phyloP scores from a whole-genome alignment of 495 filamentous ascomycete species.

The Chlorociboria aeruginascens region DNA sequence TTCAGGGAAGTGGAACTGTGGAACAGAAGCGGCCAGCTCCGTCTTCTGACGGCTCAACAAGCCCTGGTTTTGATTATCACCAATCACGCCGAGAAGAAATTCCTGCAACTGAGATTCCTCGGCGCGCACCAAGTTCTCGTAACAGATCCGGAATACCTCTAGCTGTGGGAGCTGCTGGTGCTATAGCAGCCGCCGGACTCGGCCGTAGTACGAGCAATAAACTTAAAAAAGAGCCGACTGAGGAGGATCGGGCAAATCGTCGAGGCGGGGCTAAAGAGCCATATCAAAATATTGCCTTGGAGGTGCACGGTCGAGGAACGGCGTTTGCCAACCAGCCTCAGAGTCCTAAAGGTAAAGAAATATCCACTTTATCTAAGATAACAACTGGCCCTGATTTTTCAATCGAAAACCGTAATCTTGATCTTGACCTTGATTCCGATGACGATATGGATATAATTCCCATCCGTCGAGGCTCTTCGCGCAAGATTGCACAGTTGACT shows the following conservation, averaged over 20 bases:
- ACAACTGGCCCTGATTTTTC: too few relatives aligned
- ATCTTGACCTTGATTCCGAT: not conserved
- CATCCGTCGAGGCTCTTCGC: constrained; percentile 8
- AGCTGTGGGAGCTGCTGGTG: constrained; percentile 1
- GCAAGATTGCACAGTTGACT: constrained; percentile 17
- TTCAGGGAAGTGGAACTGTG: constrained; percentile 16
- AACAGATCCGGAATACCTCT: constrained; percentile 10
- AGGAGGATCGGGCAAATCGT: constrained; percentile 11
- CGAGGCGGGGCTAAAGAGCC: constrained; percentile 6
- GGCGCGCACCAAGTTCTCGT: constrained; percentile 10
- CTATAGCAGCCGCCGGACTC: constrained; percentile 1
- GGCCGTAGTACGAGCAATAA: constrained; percentile 17
- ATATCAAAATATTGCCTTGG: constrained; percentile 2
- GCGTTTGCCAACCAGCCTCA: constrained; percentile 12
- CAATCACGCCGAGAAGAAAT: not conserved
- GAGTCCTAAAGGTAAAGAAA: constrained; percentile 3
- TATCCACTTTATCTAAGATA: constrained; percentile 1
- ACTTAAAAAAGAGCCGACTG: constrained; percentile 18
- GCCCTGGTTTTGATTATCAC: constrained; percentile 7
- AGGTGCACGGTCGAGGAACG: constrained; percentile 3
- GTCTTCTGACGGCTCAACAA: not conserved
- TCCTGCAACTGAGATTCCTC: not conserved
- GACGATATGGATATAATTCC: constrained; percentile 12
- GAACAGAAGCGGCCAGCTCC: constrained; percentile 7
- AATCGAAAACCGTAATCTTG: not conserved